phyloP scores from a whole-genome alignment of 768 basidiomycete genomes.

The Suillus brevipes region DNA sequence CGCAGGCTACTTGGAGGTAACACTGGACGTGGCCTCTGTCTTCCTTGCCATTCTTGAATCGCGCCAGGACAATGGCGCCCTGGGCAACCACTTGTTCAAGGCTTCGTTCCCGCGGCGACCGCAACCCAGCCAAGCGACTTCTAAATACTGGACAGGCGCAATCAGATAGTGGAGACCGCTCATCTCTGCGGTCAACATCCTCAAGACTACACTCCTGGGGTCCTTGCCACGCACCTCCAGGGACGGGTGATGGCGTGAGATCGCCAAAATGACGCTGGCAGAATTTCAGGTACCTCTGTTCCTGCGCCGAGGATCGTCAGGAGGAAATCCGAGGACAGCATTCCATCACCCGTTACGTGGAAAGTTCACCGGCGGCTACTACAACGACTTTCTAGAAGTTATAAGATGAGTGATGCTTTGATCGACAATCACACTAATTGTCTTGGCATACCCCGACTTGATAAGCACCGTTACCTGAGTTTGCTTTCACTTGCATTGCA shows the following conservation, averaged over 20 bases:
- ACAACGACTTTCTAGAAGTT: slow-evolving; percentile 19
- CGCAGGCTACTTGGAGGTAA: too few species aligned
- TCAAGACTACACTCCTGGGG: too few species aligned
- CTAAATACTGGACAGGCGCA: not conserved
- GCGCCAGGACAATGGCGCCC: too few species aligned
- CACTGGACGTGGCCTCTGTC: not conserved
- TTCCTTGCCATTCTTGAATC: not conserved
- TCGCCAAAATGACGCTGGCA: slow-evolving; percentile 16
- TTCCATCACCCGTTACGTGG: slow-evolving; percentile 15
- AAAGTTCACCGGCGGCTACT: slow-evolving; percentile 6
- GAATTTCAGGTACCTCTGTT: slow-evolving; percentile 28
- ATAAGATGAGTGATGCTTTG: too few species aligned
- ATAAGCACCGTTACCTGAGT: too few species aligned
- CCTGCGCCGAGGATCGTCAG: slow-evolving; percentile 20
- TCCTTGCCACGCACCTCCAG: slow-evolving; percentile 13
- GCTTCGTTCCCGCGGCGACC: not conserved
- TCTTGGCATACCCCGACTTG: slow-evolving; percentile 5
- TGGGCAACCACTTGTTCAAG: too few species aligned
- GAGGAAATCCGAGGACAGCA: slow-evolving; percentile 32
- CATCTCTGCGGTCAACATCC: too few species aligned
- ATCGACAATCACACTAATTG: not conserved
- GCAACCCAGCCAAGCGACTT: not conserved
- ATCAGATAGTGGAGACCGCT: not conserved
- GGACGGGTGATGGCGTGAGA: slow-evolving; percentile 30
- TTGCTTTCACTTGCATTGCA: too few species aligned